Conservation (phyloP, 768 basidiomycete genomes). For the Clitopilus passeckerianus region DNA sequence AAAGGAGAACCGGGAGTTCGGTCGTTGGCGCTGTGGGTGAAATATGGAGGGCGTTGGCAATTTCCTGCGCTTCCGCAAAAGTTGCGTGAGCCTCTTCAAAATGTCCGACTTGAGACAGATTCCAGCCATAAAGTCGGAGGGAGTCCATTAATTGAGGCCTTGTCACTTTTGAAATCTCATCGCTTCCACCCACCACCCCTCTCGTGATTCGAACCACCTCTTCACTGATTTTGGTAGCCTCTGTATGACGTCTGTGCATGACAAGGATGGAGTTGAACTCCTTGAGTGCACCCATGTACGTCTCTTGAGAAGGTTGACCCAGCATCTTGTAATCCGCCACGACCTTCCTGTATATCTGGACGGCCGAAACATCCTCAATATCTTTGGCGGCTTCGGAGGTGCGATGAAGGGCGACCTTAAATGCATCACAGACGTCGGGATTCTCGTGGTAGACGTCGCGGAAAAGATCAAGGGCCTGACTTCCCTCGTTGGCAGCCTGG, state of each 20-base stretch:
- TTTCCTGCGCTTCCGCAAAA: background rate
- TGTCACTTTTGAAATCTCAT: background rate
- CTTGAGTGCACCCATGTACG: background rate
- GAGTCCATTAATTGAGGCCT: background rate
- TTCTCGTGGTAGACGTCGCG: background rate
- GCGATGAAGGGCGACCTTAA: background rate
- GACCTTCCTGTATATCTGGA: background rate
- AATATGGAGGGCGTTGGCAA: background rate
- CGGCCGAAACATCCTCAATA: no score
- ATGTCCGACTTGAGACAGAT: background rate
- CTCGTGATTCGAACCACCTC: background rate
- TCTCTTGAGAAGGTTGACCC: background rate
- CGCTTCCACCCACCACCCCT: background rate
- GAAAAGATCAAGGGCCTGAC: background rate
- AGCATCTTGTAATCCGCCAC: background rate
- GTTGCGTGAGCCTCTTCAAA: background rate
- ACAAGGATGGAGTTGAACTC: background rate
- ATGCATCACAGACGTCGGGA: background rate
- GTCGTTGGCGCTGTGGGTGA: background rate
- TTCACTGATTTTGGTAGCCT: background rate
- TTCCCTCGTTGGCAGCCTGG: background rate
- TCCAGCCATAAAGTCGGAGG: background rate
- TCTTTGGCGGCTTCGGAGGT: background rate
- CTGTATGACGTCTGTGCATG: background rate
- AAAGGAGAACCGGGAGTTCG: no score